Conservation (phyloP, 352 stramenopile species). For the Globisporangium nagaii region DNA sequence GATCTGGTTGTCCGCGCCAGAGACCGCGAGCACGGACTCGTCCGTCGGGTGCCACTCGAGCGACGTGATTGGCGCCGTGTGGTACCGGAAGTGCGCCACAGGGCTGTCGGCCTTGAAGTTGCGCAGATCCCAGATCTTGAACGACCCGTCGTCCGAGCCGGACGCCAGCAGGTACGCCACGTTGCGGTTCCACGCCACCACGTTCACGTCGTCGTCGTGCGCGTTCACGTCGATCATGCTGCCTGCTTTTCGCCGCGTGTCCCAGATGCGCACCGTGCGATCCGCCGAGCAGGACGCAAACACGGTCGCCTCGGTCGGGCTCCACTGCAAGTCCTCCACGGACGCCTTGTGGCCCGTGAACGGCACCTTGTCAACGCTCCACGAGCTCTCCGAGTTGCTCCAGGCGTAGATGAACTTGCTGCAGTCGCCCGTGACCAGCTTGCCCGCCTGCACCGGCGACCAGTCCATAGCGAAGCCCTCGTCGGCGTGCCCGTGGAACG, state of each 20-base stretch:
- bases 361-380: constrained; percentile 86
- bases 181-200: constrained; percentile 98
- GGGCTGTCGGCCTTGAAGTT: constrained; percentile 88
- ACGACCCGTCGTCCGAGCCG: constrained; percentile 96
- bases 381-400: constrained; percentile 68
- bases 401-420: constrained; percentile 96
- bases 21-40: constrained; percentile 95
- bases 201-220: constrained; percentile 97
- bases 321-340: constrained; percentile 99
- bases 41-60: constrained; percentile 99
- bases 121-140: constrained; percentile 97
- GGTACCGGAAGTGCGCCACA: constrained; percentile 93
- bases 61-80: constrained; percentile 95
- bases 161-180: constrained; percentile 96
- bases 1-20: constrained; percentile 94
- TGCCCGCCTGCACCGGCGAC: constrained; percentile 85
- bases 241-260: constrained; percentile 90
- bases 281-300: constrained; percentile 95
- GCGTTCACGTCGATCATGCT: constrained; percentile 93
- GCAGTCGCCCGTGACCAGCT: constrained; percentile 95
- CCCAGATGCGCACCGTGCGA: constrained; percentile 95
- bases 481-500: constrained; percentile 92
- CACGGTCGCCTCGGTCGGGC: constrained; percentile 94
- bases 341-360: constrained; percentile 90
- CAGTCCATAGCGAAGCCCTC: constrained; percentile 99